A percentile compares a stretch with the other conserved stretches of the same genome.
phyloP scores from a whole-genome alignment of 176 grass and related monocot species.

The Aegilops sharonensis region DNA sequence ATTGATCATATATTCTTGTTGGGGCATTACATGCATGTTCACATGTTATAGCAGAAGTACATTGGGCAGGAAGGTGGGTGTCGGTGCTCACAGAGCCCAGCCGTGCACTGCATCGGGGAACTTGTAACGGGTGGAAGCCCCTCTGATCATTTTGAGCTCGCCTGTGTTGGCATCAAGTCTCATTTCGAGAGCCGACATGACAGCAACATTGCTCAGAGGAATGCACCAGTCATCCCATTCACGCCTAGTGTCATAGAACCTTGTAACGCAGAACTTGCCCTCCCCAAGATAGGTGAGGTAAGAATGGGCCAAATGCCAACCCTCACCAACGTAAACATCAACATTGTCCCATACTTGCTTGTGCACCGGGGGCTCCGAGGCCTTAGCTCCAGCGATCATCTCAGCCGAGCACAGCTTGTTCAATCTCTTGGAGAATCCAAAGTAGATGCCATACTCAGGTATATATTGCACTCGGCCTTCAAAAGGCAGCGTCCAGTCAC shows the following conservation, averaged over 20 bases:
- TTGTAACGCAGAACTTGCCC: not conserved
- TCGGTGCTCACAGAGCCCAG: not conserved
- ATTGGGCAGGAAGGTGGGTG: not conserved
- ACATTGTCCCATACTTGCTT: not conserved
- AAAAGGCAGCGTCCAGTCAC: not conserved
- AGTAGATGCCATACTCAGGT: not conserved
- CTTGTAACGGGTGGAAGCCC: not conserved
- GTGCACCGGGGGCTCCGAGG: not conserved
- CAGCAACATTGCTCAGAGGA: not conserved
- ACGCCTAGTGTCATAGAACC: not conserved
- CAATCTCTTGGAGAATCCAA: not conserved
- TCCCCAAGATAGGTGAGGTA: not conserved
- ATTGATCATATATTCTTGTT: not conserved
- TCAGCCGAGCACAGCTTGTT: not conserved
- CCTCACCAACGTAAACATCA: not conserved
- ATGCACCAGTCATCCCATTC: not conserved
- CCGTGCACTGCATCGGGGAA: not conserved
- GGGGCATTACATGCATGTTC: not conserved
- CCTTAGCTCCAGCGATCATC: not conserved
- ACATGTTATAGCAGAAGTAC: not conserved
- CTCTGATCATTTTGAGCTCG: not conserved
- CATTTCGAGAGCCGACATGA: not conserved
- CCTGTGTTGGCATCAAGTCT: not conserved
- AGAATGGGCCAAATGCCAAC: not conserved
- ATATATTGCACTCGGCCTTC: not conserved